Evolutionary conservation across 169 alveolate genomes (phyloP).

Genomic region (Perkinsus olseni): DNA sequence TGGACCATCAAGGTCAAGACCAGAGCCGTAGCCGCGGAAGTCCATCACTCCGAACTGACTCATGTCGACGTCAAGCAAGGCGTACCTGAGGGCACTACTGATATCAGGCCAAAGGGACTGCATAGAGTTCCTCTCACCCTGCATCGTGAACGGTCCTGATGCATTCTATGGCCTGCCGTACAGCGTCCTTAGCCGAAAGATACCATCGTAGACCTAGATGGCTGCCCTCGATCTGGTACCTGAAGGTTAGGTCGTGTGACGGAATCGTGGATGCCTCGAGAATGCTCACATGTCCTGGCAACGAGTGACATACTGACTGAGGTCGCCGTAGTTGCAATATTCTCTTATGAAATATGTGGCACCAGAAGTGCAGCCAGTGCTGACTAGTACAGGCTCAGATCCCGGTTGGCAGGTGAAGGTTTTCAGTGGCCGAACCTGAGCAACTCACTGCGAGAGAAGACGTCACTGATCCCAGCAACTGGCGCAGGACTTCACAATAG

Average conservation of each 20-base stretch:
- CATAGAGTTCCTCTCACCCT: neutral
- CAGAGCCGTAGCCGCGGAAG: neutral
- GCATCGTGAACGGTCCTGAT: neutral
- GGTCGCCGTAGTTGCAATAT: neutral
- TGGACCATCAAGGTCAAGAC: neutral
- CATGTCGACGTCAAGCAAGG: neutral
- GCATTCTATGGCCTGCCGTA: neutral
- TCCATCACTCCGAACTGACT: neutral
- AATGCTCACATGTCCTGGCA: neutral
- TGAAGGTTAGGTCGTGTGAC: neutral
- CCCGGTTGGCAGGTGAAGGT: neutral
- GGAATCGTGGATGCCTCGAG: neutral
- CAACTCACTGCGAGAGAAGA: neutral
- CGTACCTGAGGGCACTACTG: neutral
- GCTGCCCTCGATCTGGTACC: neutral
- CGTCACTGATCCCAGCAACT: neutral
- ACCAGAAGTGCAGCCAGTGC: neutral
- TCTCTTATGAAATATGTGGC: neutral
- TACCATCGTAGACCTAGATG: neutral
- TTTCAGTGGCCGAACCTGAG: neutral
- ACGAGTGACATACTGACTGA: neutral
- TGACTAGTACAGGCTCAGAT: neutral
- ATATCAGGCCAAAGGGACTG: neutral
- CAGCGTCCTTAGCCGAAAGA: neutral
- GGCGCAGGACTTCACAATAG: too few species aligned